These are phyloP conservation scores for Calonectria hongkongensis DNA, from an alignment of 2,329 filamentous ascomycete species.

Conservation along the genomic window DNA sequence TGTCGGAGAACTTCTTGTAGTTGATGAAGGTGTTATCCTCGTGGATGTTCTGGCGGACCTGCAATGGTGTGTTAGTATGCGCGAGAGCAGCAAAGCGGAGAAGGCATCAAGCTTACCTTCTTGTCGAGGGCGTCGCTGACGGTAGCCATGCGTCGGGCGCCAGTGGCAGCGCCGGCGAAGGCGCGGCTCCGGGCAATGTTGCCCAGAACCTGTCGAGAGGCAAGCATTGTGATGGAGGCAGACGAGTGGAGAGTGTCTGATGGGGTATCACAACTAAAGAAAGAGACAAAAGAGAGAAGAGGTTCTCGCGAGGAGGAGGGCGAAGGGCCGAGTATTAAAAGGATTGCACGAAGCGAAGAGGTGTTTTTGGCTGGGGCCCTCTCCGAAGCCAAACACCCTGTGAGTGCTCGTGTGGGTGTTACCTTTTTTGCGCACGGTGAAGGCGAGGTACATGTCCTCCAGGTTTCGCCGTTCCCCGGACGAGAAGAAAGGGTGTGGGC, in stretches of 20 bases:
- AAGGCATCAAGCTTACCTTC: constrained; percentile 77
- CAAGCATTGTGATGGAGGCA: constrained; percentile 75
- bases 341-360: constrained; percentile 46
- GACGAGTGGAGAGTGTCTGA: constrained; percentile 54
- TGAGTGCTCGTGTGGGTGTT: constrained; percentile 31
- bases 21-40: constrained; percentile 99
- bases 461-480: constrained; percentile 36
- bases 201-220: constrained; percentile 82
- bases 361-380: constrained; percentile 52
- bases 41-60: constrained; percentile 96
- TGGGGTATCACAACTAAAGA: constrained; percentile 49
- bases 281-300: constrained; percentile 46
- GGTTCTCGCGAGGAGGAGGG: constrained; percentile 47
- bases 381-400: constrained; percentile 46
- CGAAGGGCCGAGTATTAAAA: constrained; percentile 55
- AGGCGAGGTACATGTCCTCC: constrained; percentile 45
- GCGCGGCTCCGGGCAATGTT: constrained; percentile 77
- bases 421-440: constrained; percentile 44
- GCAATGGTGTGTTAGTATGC: constrained; percentile 44
- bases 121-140: constrained; percentile 90
- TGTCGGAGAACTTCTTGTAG: constrained; percentile 99
- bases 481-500: constrained; percentile 12
- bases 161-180: constrained; percentile 73
- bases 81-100: background rate
- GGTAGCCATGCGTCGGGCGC: constrained; percentile 86